Evolutionary conservation across 257 asterid species (phyloP).

Genomic region (Fraxinus americana): DNA sequence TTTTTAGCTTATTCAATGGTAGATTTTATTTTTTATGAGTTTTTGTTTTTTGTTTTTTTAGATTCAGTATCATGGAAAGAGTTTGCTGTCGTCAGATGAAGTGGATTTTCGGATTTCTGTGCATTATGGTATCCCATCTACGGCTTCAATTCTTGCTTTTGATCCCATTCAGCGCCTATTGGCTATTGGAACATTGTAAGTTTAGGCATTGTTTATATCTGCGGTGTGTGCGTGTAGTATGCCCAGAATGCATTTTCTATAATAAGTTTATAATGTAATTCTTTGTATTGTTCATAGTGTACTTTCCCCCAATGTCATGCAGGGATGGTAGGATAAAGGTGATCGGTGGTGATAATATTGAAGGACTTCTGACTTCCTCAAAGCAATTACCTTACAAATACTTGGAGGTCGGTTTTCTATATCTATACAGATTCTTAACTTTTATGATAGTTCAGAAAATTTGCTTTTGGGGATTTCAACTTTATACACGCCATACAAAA

Average conservation of each 20-base stretch:
- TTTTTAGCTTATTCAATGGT: neutral
- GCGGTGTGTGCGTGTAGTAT: neutral
- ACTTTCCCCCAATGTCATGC: constrained; percentile 28
- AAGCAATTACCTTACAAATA: constrained; percentile 73
- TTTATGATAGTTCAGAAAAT: constrained; percentile 7
- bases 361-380: constrained; percentile 76
- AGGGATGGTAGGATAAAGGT: constrained; percentile 96
- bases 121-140: constrained; percentile 84
- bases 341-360: constrained; percentile 88
- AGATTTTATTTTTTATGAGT: constrained; percentile 3
- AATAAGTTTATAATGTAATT: neutral
- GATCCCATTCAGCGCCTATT: constrained; percentile 84
- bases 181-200: constrained; percentile 85
- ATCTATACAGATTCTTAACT: constrained; percentile 5
- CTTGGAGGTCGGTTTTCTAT: constrained; percentile 61
- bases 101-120: constrained; percentile 59
- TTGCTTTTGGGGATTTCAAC: constrained; percentile 3
- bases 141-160: constrained; percentile 83
- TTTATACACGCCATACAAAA: neutral
- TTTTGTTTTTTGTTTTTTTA: neutral
- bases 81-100: constrained; percentile 56
- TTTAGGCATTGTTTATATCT: neutral
- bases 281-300: constrained; percentile 17
- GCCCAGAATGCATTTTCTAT: neutral
- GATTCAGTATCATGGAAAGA: constrained; percentile 49